Evolutionary conservation across 768 basidiomycete species (phyloP).

Genomic region (Lentinula lateritia): DNA sequence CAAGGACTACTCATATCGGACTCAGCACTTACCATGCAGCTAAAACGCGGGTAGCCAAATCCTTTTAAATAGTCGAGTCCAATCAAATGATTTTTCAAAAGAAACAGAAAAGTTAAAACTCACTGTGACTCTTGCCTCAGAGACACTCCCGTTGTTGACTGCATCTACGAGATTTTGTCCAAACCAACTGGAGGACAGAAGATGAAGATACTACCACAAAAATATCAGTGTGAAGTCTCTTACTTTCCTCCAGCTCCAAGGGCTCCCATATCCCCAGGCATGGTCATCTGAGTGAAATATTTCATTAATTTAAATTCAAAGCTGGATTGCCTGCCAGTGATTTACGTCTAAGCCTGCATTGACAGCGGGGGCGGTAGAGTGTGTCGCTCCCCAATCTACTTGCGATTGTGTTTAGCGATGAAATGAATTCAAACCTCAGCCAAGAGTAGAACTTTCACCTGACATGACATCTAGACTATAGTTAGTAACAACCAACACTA

Average conservation of each 20-base stretch:
- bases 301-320: neutral
- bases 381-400: constrained; percentile 64
- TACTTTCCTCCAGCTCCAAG: constrained; percentile 20
- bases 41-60: constrained; percentile 69
- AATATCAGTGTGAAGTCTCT: neutral
- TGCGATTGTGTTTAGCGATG: neutral
- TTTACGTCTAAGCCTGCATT: constrained; percentile 60
- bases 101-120: constrained; percentile 20
- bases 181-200: constrained; percentile 36
- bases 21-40: constrained; percentile 45
- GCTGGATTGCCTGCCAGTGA: neutral
- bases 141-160: constrained; percentile 56
- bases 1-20: neutral
- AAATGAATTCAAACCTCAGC: neutral
- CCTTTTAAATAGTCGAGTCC: constrained; percentile 21
- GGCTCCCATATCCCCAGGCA: constrained; percentile 55
- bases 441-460: constrained; percentile 19
- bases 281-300: constrained; percentile 49
- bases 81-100: neutral
- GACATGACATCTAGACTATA: constrained; percentile 37
- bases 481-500: neutral
- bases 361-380: constrained; percentile 43
- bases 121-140: constrained; percentile 52
- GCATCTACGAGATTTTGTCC: constrained; percentile 53
- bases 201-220: neutral